Conservation (phyloP, 176 grass and related monocot species). For the Triticum urartu region DNA sequence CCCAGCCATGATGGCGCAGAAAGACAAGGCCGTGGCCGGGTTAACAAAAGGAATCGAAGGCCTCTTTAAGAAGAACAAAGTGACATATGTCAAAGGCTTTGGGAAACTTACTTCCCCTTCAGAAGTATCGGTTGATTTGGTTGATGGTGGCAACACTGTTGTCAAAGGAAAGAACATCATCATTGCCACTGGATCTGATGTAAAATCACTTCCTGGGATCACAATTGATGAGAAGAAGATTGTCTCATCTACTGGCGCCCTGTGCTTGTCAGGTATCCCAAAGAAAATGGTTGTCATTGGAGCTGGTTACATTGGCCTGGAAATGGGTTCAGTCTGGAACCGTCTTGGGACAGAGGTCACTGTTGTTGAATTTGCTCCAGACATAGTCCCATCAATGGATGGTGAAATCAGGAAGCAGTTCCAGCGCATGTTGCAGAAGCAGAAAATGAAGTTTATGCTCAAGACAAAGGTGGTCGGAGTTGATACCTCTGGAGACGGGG, state of each 20-base stretch:
- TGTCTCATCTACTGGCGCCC: slow-evolving; percentile 96
- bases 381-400: slow-evolving; percentile 98
- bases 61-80: slow-evolving; percentile 98
- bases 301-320: slow-evolving; percentile 94
- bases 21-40: slow-evolving; percentile 90
- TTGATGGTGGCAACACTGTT: slow-evolving; percentile 72
- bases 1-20: slow-evolving; percentile 93
- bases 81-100: slow-evolving; percentile 87
- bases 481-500: slow-evolving; percentile 79
- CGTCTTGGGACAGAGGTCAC: slow-evolving; percentile 91
- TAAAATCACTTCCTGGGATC: slow-evolving; percentile 90
- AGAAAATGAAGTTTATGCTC: slow-evolving; percentile 99
- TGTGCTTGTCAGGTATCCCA: slow-evolving; percentile 69
- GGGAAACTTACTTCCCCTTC: slow-evolving; percentile 83
- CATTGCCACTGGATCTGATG: slow-evolving; percentile 94
- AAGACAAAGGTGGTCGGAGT: slow-evolving; percentile 91
- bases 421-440: slow-evolving; percentile 96
- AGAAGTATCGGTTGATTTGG: slow-evolving; percentile 87
- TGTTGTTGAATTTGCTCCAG: slow-evolving; percentile 92
- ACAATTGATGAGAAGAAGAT: slow-evolving; percentile 97
- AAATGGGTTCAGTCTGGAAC: slow-evolving; percentile 99
- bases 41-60: slow-evolving; percentile 94
- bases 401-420: slow-evolving; percentile 93
- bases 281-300: slow-evolving; percentile 97
- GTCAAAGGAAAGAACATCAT: slow-evolving; percentile 91